phyloP scores from a whole-genome alignment of 176 grass and related monocot genomes.

The Aegilops speltoides region DNA sequence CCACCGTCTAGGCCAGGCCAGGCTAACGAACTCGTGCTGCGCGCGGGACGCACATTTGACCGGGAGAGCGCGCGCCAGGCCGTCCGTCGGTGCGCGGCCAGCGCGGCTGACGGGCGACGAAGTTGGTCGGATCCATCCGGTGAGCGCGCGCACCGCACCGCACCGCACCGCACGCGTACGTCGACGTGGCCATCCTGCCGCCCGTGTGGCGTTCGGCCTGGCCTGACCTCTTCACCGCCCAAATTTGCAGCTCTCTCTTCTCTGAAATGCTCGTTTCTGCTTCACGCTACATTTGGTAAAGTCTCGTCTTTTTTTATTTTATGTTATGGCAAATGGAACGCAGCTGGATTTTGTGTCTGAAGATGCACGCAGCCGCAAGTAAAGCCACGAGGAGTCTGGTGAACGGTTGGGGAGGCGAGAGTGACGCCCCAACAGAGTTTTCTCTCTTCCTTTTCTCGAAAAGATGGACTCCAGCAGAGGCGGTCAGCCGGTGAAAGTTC shows the following conservation, averaged over 20 bases:
- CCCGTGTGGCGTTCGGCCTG: background rate
- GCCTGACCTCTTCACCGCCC: no score
- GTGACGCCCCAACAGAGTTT: background rate
- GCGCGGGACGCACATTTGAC: background rate
- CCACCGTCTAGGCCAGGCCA: background rate
- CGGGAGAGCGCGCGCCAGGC: no score
- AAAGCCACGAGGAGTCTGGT: background rate
- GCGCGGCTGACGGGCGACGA: background rate
- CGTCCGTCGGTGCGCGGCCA: background rate
- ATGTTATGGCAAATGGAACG: no score
- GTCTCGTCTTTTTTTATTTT: no score
- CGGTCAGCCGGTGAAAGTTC: background rate
- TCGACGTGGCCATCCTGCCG: background rate
- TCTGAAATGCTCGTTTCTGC: background rate
- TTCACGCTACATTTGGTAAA: background rate
- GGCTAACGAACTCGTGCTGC: background rate
- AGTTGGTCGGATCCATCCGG: background rate
- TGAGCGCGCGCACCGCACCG: no score
- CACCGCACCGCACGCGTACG: no score
- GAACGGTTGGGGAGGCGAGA: background rate
- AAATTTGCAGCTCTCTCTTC: no score
- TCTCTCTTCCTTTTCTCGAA: no score
- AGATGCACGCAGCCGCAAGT: background rate
- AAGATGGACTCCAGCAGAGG: background rate
- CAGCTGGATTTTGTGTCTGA: background rate